These are phyloP conservation scores for Lachnellula occidentalis DNA, from an alignment of 2,329 filamentous ascomycete species.

Conservation along the genomic window DNA sequence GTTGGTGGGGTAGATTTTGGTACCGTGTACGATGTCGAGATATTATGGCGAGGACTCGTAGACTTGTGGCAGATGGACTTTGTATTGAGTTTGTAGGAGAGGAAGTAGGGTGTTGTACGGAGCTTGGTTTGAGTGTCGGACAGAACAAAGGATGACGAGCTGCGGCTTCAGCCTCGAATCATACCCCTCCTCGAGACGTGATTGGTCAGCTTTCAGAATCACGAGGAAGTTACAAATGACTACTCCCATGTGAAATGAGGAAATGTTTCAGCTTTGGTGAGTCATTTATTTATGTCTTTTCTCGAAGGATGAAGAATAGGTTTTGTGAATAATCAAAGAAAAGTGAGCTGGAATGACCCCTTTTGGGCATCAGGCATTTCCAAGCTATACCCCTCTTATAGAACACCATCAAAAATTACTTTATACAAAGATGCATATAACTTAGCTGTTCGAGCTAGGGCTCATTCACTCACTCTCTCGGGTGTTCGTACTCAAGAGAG, in stretches of 20 bases:
- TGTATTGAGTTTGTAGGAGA: background rate
- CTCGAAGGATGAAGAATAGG: no score
- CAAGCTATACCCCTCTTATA: no score
- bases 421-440: no score
- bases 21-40: background rate
- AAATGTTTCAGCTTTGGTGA: background rate
- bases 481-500: no score
- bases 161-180: background rate
- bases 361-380: no score
- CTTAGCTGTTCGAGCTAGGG: no score
- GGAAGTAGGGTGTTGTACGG: background rate
- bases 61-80: background rate
- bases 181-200: background rate
- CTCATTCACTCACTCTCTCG: no score
- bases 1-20: constrained; percentile 15
- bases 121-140: background rate
- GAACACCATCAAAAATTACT: no score
- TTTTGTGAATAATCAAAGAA: no score
- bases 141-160: background rate
- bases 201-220: background rate
- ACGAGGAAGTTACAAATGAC: background rate
- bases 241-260: background rate
- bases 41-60: background rate
- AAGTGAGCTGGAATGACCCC: no score
- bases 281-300: no score